These are phyloP conservation scores for Penicillium sp. DNA, from an alignment of 2,329 filamentous ascomycete species.

Conservation along the genomic window DNA sequence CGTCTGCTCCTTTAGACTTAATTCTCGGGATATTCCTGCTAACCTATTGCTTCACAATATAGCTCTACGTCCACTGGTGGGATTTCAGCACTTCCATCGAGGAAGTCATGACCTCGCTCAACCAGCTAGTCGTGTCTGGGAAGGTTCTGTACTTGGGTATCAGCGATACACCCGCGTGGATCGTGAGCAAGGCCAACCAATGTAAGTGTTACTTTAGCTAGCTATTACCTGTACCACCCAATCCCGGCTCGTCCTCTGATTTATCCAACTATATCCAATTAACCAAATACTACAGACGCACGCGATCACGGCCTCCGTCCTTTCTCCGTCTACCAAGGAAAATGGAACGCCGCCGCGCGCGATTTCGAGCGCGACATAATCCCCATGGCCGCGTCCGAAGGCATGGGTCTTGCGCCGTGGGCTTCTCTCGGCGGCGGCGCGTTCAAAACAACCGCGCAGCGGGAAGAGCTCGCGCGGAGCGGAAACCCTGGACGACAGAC, in stretches of 20 bases:
- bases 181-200: slow-evolving; percentile 63
- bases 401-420: slow-evolving; percentile 60
- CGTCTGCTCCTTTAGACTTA: background rate
- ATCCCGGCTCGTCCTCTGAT: too few relatives aligned
- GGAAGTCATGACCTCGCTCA: slow-evolving; percentile 67
- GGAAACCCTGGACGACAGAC: slow-evolving; percentile 27
- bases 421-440: slow-evolving; percentile 50
- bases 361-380: slow-evolving; percentile 70
- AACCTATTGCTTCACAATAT: background rate
- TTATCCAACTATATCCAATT: background rate
- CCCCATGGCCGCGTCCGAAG: slow-evolving; percentile 61
- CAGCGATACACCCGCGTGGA: slow-evolving; percentile 67
- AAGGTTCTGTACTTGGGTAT: slow-evolving; percentile 68
- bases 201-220: slow-evolving; percentile 33
- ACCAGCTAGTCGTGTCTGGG: slow-evolving; percentile 56
- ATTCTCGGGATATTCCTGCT: background rate
- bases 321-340: slow-evolving; percentile 68
- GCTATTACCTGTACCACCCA: too few relatives aligned
- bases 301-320: slow-evolving; percentile 66
- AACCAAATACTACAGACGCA: slow-evolving; percentile 47
- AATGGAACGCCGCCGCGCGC: slow-evolving; percentile 58
- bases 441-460: slow-evolving; percentile 43
- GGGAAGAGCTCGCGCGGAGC: slow-evolving; percentile 28
- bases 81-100: slow-evolving; percentile 62
- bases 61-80: slow-evolving; percentile 65